Percentiles rank a stretch among this genome's conserved stretches.
Conservation (phyloP, 805 yeast genomes). For the Zygoascus tannicola region DNA sequence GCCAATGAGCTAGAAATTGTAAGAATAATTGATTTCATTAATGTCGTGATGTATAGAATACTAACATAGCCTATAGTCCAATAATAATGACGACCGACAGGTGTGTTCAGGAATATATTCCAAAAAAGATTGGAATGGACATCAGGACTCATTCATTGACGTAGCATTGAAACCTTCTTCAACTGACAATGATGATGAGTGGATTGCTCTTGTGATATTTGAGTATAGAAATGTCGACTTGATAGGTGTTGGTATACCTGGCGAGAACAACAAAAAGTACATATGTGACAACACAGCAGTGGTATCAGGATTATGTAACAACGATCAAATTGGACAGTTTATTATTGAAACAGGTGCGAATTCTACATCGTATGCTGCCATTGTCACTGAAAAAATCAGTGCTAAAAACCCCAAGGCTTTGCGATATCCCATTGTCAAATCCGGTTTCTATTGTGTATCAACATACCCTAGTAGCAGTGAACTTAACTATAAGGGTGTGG, state of each 20-base stretch:
- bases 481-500: constrained; percentile 49
- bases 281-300: constrained; percentile 70
- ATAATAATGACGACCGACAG: constrained; percentile 48
- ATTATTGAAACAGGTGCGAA: constrained; percentile 40
- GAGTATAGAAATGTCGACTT: constrained; percentile 70
- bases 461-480: constrained; percentile 37
- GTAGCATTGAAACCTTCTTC: constrained; percentile 19
- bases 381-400: constrained; percentile 47
- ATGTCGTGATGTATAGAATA: neutral
- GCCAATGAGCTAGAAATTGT: constrained; percentile 18
- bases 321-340: constrained; percentile 50
- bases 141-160: constrained; percentile 51
- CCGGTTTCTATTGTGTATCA: constrained; percentile 91
- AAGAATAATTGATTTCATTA: constrained; percentile 11
- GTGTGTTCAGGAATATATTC: constrained; percentile 88
- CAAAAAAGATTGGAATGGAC: constrained; percentile 79
- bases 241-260: constrained; percentile 46
- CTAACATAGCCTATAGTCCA: constrained; percentile 16
- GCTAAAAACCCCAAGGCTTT: constrained; percentile 51
- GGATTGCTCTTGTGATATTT: constrained; percentile 63
- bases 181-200: constrained; percentile 28
- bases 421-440: constrained; percentile 54
- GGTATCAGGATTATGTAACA: constrained; percentile 44
- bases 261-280: constrained; percentile 42
- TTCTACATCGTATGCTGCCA: constrained; percentile 40